Evolutionary conservation across 106 monocot genomes (phyloP).

Genomic region (Allium sativum): DNA sequence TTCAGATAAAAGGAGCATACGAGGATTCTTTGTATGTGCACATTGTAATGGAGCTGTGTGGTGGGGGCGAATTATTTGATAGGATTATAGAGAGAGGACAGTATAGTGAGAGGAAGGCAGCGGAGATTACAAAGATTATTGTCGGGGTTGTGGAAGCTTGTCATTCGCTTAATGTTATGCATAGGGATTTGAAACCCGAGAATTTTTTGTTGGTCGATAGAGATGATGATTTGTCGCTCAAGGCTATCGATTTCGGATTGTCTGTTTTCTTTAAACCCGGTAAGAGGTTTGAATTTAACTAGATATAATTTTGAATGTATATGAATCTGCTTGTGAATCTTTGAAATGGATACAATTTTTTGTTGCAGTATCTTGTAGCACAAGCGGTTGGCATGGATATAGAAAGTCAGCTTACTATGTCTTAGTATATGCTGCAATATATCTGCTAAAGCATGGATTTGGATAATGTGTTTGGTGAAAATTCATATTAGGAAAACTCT

Average conservation of each 20-base stretch:
- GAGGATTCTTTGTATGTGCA: conserved; percentile 32
- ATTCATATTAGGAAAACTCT: too few species aligned
- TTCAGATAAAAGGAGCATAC: conserved; percentile 34
- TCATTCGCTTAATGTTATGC: conserved; percentile 40
- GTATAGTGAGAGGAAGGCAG: conserved; percentile 39
- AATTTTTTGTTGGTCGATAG: conserved; percentile 35
- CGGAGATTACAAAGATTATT: conserved; percentile 29
- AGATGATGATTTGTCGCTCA: conserved; percentile 31
- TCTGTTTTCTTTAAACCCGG: conserved; percentile 45
- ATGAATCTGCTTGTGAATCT: neutral
- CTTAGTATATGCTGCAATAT: too few species aligned
- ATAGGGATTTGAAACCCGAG: conserved; percentile 41
- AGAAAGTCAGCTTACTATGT: too few species aligned
- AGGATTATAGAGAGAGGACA: conserved; percentile 36
- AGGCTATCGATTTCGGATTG: conserved; percentile 40
- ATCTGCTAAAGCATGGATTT: too few species aligned
- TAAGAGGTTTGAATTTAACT: neutral
- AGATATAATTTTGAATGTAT: neutral
- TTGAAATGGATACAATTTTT: too few species aligned
- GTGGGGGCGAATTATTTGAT: conserved; percentile 34
- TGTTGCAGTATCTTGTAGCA: too few species aligned
- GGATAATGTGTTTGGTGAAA: too few species aligned
- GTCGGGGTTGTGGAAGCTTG: conserved; percentile 44
- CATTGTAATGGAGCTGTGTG: conserved; percentile 40
- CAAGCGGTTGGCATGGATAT: too few species aligned